Base-by-base conservation (phyloP, 2,329 filamentous ascomycete genomes). In the Pseudonectria buxi region DNA sequence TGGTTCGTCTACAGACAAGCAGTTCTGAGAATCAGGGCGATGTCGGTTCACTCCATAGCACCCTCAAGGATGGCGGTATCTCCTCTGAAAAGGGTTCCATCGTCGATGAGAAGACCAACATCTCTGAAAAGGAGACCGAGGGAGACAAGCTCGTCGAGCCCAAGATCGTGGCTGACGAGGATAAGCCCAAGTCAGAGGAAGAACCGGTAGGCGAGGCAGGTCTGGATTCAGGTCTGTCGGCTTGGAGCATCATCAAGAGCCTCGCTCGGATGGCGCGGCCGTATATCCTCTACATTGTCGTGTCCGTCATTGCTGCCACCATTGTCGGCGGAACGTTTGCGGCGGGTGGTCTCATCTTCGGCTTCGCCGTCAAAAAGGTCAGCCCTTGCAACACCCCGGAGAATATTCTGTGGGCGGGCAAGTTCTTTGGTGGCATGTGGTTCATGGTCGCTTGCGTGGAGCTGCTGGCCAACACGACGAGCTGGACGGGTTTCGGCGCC, bases 341-440 rank as follows among this genome's bases (percentile, higher is more conserved):
- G 4, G 68, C 59, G 4, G 70, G 79, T 42, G 75, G 74, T 16
- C 59, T 79, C 16, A 71, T 70, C 31, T 64, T 69, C 38, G 64
- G 64, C 9, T 53, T 61, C 40, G 63, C 66, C 7, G 55, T 69
- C 18, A 57, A 59, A 26, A 56, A 53, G 4, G 48, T 68, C 27
- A 80, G 71, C 49, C 64, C 67, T 14, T 74, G 68, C 49, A 63
- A 68, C 26, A 41, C 58, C 2, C 53, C 56, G 3, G 48, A 54
- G 22, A 52, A 58, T 24, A 68, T 70, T 29, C 48, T 51, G 14
- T 45, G 49, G 44, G 53, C 56, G 14, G 55, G 62, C 10, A 49
- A 66, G 41, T 74, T 76, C 55, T 76, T 71, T 51, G 65, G 70
- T 4, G 64, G 72, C 32, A 71, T 78, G 64, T 76, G 74, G 53